Percentiles rank a stretch among this genome's conserved stretches.
These are phyloP conservation scores for Plasmodium coatneyi DNA, from an alignment of 169 alveolate genomes.

Conservation along the genomic window DNA sequence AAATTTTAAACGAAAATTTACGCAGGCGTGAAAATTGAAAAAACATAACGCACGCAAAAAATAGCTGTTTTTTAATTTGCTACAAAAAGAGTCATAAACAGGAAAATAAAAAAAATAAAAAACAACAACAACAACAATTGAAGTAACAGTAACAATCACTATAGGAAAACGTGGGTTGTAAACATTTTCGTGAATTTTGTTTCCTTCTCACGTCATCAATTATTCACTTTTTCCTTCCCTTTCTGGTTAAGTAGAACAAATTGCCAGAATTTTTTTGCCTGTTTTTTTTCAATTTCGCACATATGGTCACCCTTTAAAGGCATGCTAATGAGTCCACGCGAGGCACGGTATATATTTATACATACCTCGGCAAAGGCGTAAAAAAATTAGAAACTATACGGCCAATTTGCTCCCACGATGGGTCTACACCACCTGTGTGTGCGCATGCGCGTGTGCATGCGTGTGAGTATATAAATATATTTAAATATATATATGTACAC, in stretches of 20 bases:
- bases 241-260: neutral
- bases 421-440: neutral
- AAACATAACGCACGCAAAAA: neutral
- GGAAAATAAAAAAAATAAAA: neutral
- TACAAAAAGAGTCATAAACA: neutral
- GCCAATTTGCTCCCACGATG: neutral
- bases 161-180: neutral
- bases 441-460: neutral
- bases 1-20: conserved; percentile 2
- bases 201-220: neutral
- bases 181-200: neutral
- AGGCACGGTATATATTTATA: neutral
- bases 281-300: neutral
- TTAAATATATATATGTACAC: neutral
- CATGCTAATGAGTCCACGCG: neutral
- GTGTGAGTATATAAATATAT: neutral
- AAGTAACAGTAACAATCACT: neutral
- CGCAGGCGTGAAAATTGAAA: neutral
- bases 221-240: neutral
- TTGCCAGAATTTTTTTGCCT: neutral
- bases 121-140: neutral
- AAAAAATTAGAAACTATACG: neutral
- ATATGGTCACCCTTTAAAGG: neutral
- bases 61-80: neutral
- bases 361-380: neutral